Evolutionary conservation across 2,329 filamentous ascomycete genomes (phyloP), one percentile per base, ranked within the genome.

Genomic region (Colletotrichum horii): DNA sequence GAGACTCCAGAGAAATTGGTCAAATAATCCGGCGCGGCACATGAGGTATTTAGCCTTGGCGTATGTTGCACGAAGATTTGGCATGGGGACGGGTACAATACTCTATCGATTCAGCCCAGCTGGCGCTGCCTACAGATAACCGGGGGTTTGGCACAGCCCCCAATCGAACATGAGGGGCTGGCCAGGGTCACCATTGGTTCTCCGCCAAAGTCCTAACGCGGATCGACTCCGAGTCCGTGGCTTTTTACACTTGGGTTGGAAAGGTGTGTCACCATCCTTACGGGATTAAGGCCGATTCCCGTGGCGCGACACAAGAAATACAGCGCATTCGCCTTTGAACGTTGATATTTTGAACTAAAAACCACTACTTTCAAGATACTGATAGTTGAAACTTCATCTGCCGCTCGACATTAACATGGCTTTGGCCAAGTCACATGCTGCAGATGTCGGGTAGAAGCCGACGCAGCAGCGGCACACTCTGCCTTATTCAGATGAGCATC

Each of bases 31-130:
- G 43, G 4, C 6, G 66, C 24, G 56, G 66, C 56, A 28, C 48
- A 16, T 70, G 32, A 43, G 66, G 32, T 26, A 65, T 70, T 70
- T 56, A 70, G 66, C 15, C 56, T 64, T 64, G 71, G 43, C 71
- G 30, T 6, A 6, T 6, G 26, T 56, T 16, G n/a, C 24, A 52
- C 15, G 36, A 43, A 58, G 26, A 58, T 58, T 15, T 2, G 26
- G 22, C 22, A 28, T 58, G 24, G 55, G 26, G 26, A 28, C 26
- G 55, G 55, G 55, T 28, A 12, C 43, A n/a, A n/a, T 15, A 30
- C 12, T 19, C 26, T 15, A 4, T 58, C 55, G 22, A 28, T 28
- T 58, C 55, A 28, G 55, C 24, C 16, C 55, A 26, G 68, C 60
- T 71, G 65, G 38, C 61, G 30, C 30, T 36, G 43, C 55, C 36